Evolutionary conservation across 2,329 filamentous ascomycete genomes (phyloP).

Genomic region (Verticillium nubilum): DNA sequence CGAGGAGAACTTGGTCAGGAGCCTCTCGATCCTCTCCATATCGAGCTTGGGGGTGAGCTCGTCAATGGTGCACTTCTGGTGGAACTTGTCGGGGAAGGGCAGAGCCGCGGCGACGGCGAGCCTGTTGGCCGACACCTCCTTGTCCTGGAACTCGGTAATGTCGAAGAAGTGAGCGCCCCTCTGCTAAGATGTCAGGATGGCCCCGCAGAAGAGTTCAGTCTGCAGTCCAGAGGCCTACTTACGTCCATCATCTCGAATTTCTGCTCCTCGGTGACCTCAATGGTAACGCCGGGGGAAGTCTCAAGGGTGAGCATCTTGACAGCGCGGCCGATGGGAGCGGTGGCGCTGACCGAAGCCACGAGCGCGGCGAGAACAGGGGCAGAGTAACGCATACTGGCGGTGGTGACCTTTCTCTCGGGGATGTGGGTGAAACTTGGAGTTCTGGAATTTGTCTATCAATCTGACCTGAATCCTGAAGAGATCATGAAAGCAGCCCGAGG

Average conservation of each 20-base stretch:
- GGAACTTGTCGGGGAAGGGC: constrained; percentile 13
- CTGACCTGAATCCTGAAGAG: not conserved
- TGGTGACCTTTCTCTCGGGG: not conserved
- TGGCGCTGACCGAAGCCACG: constrained; percentile 10
- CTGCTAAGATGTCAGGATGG: constrained; percentile 1
- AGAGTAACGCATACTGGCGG: constrained; percentile 14
- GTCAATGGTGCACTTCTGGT: constrained; percentile 13
- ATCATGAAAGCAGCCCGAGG: not conserved
- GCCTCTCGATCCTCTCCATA: constrained; percentile 5
- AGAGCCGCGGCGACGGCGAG: constrained; percentile 7
- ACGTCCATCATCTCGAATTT: constrained; percentile 19
- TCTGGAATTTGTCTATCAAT: not conserved
- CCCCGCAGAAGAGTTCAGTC: not conserved
- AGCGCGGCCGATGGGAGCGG: constrained; percentile 5
- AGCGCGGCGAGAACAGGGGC: constrained; percentile 13
- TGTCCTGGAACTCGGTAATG: constrained; percentile 16
- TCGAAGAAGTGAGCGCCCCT: constrained; percentile 18
- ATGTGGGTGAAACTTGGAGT: not conserved
- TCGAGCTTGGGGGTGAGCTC: constrained; percentile 8
- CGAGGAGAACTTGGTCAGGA: constrained; percentile 49
- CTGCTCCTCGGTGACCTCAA: constrained; percentile 18
- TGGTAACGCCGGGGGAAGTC: constrained; percentile 12
- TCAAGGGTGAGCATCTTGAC: constrained; percentile 16
- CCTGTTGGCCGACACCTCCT: constrained; percentile 2
- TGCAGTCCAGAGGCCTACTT: not conserved